Evolutionary conservation across 371 early-diverging fungal genomes (phyloP).

Genomic region (Circinella minor): DNA sequence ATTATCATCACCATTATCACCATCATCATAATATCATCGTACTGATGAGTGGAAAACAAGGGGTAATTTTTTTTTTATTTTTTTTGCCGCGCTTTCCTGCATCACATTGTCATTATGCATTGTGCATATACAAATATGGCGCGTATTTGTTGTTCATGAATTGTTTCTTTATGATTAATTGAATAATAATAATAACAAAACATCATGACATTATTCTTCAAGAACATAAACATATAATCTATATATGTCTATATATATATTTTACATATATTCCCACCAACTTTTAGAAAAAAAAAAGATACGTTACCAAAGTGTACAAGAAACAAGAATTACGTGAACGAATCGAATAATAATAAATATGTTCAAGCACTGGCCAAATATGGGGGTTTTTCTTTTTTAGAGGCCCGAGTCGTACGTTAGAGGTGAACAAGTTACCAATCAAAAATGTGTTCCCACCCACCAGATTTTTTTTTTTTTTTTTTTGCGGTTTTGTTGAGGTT

Average conservation of each 20-base stretch:
- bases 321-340: too few species aligned
- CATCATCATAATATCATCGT: too few species aligned
- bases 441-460: slow-evolving; percentile 9
- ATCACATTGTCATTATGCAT: slow-evolving; percentile 6
- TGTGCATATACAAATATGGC: neutral
- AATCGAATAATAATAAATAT: neutral
- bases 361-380: slow-evolving; percentile 5
- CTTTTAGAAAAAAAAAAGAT: too few species aligned
- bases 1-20: too few species aligned
- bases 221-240: too few species aligned
- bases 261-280: too few species aligned
- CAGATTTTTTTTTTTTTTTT: neutral
- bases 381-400: neutral
- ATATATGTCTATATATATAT: too few species aligned
- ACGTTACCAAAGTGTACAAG: too few species aligned
- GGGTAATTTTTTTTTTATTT: neutral
- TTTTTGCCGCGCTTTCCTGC: slow-evolving; percentile 9
- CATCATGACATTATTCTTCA: too few species aligned
- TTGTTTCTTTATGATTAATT: neutral
- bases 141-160: neutral
- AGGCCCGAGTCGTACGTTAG: slow-evolving; percentile 1
- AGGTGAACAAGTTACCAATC: slow-evolving; percentile 1
- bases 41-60: neutral
- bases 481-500: slow-evolving; percentile 10
- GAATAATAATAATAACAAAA: too few species aligned